These are phyloP conservation scores for Salix arbutifolia DNA, from an alignment of 345 rosid species.

Conservation along the genomic window DNA sequence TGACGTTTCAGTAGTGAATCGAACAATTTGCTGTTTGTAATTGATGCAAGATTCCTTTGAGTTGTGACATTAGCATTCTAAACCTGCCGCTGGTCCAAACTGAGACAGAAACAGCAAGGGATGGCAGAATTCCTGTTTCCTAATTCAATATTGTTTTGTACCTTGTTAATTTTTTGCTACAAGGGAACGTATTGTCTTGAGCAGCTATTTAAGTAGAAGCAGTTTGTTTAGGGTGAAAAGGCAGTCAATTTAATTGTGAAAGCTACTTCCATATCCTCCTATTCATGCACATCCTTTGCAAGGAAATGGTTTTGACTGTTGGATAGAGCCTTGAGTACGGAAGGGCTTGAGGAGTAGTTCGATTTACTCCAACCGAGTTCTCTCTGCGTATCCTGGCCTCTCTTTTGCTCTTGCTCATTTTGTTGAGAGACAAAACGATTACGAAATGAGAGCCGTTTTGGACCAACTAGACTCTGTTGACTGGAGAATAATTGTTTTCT, in stretches of 20 bases:
- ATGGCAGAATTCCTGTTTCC: not conserved
- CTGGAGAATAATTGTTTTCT: not conserved
- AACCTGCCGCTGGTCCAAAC: not conserved
- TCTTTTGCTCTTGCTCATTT: not conserved
- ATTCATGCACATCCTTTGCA: not conserved
- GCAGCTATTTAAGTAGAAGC: not conserved
- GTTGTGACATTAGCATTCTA: not conserved
- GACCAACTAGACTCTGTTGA: not conserved
- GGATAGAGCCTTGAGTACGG: not conserved
- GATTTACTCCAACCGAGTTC: not conserved
- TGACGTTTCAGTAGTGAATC: slow-evolving; percentile 30
- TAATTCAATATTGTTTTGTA: not conserved
- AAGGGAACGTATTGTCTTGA: not conserved
- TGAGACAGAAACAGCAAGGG: slow-evolving; percentile 8
- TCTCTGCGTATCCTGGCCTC: not conserved
- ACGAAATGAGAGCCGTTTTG: not conserved
- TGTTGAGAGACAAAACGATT: not conserved
- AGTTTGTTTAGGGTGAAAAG: not conserved
- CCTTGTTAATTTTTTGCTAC: not conserved
- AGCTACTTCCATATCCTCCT: not conserved
- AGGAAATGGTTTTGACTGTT: not conserved
- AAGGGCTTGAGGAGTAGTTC: not conserved
- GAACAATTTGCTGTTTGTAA: not conserved
- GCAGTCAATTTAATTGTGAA: not conserved
- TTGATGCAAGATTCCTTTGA: not conserved